phyloP scores from a whole-genome alignment of 371 early-diverging fungal species.

The Mortierella sp. region DNA sequence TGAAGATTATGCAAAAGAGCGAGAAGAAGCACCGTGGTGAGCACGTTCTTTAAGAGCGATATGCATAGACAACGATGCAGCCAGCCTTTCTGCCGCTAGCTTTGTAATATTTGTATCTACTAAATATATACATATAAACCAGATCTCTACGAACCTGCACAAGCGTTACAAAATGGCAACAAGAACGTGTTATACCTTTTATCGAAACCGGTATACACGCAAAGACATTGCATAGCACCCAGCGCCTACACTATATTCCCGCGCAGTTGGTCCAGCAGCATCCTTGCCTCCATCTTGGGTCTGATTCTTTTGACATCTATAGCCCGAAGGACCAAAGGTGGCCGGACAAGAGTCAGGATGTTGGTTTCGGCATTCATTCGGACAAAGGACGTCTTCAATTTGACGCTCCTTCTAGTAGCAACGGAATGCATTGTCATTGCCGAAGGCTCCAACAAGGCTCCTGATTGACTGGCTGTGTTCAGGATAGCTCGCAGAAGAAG shows the following conservation, averaged over 20 bases:
- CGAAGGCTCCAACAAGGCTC: too few species aligned
- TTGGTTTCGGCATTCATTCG: conserved; percentile 8
- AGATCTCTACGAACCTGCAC: background rate
- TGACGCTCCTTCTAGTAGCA: background rate
- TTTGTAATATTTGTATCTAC: too few species aligned
- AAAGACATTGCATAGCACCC: too few species aligned
- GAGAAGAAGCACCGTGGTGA: conserved; percentile 50
- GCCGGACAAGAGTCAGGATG: conserved; percentile 21
- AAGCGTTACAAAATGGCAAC: background rate
- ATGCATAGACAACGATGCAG: background rate
- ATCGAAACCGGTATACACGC: background rate
- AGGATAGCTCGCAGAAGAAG: conserved; percentile 4
- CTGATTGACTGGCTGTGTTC: too few species aligned
- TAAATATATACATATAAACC: too few species aligned
- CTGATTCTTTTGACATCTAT: conserved; percentile 19
- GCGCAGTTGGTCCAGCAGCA: conserved; percentile 13
- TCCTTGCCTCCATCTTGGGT: conserved; percentile 17
- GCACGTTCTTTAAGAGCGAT: conserved; percentile 21
- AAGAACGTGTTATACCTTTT: too few species aligned
- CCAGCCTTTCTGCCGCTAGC: too few species aligned
- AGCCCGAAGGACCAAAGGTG: conserved; percentile 21
- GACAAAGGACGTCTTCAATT: conserved; percentile 9
- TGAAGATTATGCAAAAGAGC: conserved; percentile 50
- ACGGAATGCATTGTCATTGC: too few species aligned
- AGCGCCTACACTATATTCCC: too few species aligned